Conservation (phyloP, 129 eudicot species). For the Artemisia tridentata region DNA sequence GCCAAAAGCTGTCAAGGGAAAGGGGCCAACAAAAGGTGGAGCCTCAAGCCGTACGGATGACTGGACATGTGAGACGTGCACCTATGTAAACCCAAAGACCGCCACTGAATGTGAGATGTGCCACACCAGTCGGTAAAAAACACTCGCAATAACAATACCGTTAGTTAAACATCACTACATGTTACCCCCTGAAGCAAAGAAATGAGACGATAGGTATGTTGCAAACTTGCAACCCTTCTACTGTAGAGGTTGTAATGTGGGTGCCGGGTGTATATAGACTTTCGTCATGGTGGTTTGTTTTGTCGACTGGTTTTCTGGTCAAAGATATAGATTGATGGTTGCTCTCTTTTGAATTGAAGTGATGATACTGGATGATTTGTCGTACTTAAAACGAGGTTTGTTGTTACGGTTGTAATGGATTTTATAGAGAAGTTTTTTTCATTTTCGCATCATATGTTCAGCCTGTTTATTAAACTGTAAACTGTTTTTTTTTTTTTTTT, state of each 20-base stretch:
- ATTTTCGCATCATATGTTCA: background rate
- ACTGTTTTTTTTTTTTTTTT: background rate
- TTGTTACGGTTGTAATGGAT: conserved; percentile 22
- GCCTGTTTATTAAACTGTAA: background rate
- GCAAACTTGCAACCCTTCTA: background rate
- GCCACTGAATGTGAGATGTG: conserved; percentile 42
- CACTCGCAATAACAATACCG: background rate
- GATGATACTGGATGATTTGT: conserved; percentile 16
- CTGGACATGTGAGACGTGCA: conserved; percentile 67
- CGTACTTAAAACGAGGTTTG: conserved; percentile 28
- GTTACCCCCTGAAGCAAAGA: conserved; percentile 25
- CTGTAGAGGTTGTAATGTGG: conserved; percentile 16
- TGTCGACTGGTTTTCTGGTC: conserved; percentile 24
- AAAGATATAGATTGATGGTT: conserved; percentile 25
- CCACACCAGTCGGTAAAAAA: conserved; percentile 30
- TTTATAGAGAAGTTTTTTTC: conserved; percentile 11
- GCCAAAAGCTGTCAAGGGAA: conserved; percentile 46
- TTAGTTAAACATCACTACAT: conserved; percentile 4
- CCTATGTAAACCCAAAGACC: conserved; percentile 35
- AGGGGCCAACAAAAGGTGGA: conserved; percentile 36
- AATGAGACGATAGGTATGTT: background rate
- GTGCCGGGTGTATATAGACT: conserved; percentile 35
- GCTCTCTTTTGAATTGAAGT: conserved; percentile 22
- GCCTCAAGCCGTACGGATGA: conserved; percentile 41
- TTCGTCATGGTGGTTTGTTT: conserved; percentile 23